phyloP scores from a whole-genome alignment of 208 protist species.

The Strigomonas culicis region DNA sequence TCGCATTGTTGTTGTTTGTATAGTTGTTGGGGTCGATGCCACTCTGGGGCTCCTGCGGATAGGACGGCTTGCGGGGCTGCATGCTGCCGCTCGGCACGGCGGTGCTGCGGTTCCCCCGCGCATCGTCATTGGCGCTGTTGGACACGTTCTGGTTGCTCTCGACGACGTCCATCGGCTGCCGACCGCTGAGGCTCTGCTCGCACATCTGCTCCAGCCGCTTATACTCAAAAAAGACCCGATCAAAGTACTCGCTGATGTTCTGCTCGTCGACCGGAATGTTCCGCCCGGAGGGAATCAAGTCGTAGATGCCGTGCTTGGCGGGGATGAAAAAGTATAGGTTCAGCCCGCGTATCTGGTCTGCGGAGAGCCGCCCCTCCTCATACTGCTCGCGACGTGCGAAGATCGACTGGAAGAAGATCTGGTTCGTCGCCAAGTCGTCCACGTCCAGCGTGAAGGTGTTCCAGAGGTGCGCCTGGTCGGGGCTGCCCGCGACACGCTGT shows the following conservation, averaged over 20 bases:
- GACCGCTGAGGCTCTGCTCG: not conserved
- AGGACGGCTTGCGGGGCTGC: too few relatives aligned
- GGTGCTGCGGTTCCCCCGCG: not conserved
- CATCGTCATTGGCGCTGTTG: not conserved
- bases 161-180: too few relatives aligned
- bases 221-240: too few relatives aligned
- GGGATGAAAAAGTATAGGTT: constrained; percentile 1
- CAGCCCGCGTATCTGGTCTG: not conserved
- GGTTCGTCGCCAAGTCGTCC: not conserved
- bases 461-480: not conserved
- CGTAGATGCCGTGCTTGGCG: not conserved
- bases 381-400: too few relatives aligned
- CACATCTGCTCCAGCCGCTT: not conserved
- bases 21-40: too few relatives aligned
- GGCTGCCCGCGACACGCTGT: not conserved
- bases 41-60: too few relatives aligned
- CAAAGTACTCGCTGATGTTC: constrained; percentile 1
- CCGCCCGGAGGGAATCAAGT: constrained; percentile 5
- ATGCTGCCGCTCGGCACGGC: not conserved
- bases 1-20: not conserved
- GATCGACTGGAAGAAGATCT: not conserved
- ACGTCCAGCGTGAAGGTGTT: not conserved
- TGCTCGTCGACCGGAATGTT: not conserved
- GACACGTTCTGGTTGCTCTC: too few relatives aligned
- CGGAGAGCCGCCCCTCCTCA: too few relatives aligned